Base-by-base conservation (phyloP, 305 asterid species). In the Coffea humblotiana region DNA sequence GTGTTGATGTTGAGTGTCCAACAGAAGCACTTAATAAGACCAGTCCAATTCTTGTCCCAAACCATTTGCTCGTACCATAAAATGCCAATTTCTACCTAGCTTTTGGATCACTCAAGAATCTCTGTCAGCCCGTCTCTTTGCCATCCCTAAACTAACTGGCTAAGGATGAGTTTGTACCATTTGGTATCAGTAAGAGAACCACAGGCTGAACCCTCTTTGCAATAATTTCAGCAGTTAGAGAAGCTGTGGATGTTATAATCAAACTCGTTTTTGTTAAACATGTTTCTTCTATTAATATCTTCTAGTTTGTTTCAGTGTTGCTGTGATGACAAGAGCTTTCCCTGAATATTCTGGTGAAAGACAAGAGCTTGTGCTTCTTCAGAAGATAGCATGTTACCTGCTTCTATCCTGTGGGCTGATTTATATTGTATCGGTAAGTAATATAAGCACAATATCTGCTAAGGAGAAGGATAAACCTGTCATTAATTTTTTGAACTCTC, bases 311-410 rank as follows among this genome's bases (percentile, higher is more conserved):
- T 82, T 78, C 86, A 96, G 99, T 82, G 99, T 96, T 85, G 99
- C 98, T 60, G 97, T 96, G 74, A 94, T 96, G 99, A 96, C 99
- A 76, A 91, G 97, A 89, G 99, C 99, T 77, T 96, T 90, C 79
- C 96, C 98, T n/a, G 95, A 89, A 87, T 86, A 87, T 80, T 71
- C 85, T 82, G 89, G 84, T 84, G 65, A 89, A 81, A 89, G 77
- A 65, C 83, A 84, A 74, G 95, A 87, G 80, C 89, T 94, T 76
- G 88, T 91, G 84, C 96, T 94, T 77, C 89, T 96, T 71, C 99
- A 91, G 88, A 89, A 97, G 85, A 87, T 94, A 61, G 85, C 98
- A 51, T 85, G 98, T 88, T 96, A 96, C 91, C 77, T 90, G 45
- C 97, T 96, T 74, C 90, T 94, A 79, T 89, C 92, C 54, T 96